phyloP scores from a whole-genome alignment of 139 green algal genomes.

The Edaphochlamys debaryana region DNA sequence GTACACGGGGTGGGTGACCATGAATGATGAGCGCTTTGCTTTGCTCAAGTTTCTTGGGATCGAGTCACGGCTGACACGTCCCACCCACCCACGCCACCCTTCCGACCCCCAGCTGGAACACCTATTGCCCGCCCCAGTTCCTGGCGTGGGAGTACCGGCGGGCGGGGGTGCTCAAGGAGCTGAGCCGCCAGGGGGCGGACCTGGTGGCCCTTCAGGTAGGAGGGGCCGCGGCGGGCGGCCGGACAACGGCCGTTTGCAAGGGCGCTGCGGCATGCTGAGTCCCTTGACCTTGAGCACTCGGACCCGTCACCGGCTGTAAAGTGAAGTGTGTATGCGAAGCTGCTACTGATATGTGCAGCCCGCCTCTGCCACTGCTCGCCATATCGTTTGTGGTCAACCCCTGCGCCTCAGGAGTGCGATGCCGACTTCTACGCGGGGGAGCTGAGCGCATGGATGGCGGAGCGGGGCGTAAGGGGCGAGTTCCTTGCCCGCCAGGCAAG shows the following conservation, averaged over 20 bases:
- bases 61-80: too few species aligned
- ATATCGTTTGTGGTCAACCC: background rate
- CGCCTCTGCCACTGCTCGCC: background rate
- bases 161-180: constrained; percentile 4
- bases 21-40: too few species aligned
- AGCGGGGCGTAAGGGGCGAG: background rate
- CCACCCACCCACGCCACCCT: too few species aligned
- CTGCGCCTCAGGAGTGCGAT: constrained; percentile 20
- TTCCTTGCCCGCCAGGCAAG: constrained; percentile 1
- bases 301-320: too few species aligned
- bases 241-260: too few species aligned
- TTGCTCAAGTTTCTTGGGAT: too few species aligned
- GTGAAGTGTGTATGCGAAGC: too few species aligned
- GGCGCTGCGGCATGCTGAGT: too few species aligned
- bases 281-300: too few species aligned
- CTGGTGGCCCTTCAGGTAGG: constrained; percentile 14
- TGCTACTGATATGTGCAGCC: too few species aligned
- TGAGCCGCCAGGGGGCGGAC: background rate
- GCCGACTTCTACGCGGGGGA: background rate
- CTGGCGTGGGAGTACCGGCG: constrained; percentile 17
- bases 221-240: too few species aligned
- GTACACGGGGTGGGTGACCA: background rate
- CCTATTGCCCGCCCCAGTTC: constrained; percentile 17
- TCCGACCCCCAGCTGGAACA: constrained; percentile 14
- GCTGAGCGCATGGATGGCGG: constrained; percentile 10